Percentiles rank a stretch among this genome's conserved stretches.
Conservation (phyloP, 257 asterid species). For the Capsicum pubescens region DNA sequence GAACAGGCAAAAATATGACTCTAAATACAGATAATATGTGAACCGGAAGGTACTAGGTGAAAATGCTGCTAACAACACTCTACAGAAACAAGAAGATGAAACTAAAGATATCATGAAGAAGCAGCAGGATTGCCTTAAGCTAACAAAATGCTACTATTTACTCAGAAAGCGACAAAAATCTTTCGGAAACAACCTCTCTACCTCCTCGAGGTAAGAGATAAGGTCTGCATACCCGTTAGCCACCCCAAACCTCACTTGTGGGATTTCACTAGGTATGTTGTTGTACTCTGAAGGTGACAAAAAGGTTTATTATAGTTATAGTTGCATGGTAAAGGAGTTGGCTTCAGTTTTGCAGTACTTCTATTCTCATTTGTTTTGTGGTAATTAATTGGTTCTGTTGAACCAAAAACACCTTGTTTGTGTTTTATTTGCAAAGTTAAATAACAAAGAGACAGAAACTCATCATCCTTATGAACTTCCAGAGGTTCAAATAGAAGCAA, state of each 20-base stretch:
- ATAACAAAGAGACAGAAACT: constrained; percentile 25
- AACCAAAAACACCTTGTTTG: background rate
- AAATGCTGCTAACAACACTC: constrained; percentile 30
- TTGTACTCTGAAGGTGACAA: constrained; percentile 17
- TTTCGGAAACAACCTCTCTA: too few relatives aligned
- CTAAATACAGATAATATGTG: background rate
- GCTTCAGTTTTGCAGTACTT: background rate
- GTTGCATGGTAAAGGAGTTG: background rate
- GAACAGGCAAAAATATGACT: too few relatives aligned
- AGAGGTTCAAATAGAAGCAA: constrained; percentile 38
- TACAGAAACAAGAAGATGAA: constrained; percentile 33
- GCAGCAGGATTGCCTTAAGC: constrained; percentile 23
- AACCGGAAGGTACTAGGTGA: constrained; percentile 25
- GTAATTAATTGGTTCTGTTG: background rate
- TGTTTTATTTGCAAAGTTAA: constrained; percentile 1
- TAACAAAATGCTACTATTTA: constrained; percentile 26
- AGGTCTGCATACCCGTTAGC: too few relatives aligned
- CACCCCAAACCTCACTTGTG: too few relatives aligned
- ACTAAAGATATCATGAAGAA: constrained; percentile 38
- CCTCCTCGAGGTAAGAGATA: too few relatives aligned
- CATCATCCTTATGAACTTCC: constrained; percentile 14
- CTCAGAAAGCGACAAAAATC: constrained; percentile 28
- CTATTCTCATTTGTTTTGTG: background rate
- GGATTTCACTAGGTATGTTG: too few relatives aligned
- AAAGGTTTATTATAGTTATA: constrained; percentile 37